Base-by-base conservation (phyloP, 805 yeast species). In the Kodamaea nitidulidarum region DNA sequence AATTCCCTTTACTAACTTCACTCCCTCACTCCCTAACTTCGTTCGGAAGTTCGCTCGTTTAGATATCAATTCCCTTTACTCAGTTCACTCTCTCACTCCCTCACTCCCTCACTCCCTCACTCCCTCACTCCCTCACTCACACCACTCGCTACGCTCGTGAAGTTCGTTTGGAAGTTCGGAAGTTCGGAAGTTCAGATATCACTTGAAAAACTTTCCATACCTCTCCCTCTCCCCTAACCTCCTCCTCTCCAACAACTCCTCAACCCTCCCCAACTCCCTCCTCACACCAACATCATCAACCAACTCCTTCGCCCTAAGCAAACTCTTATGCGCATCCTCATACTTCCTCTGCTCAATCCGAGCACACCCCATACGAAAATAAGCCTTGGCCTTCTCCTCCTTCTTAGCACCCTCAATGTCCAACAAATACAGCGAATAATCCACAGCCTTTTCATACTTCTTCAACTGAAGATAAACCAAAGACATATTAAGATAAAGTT, bases 151-250 rank as follows among this genome's bases (percentile, higher is more conserved):
- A n/a, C n/a, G n/a, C n/a, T n/a, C n/a, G n/a, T n/a, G n/a, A n/a
- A n/a, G n/a, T n/a, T n/a, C n/a, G n/a, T n/a, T n/a, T n/a, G n/a
- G n/a, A n/a, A n/a, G n/a, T n/a, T n/a, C n/a, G n/a, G n/a, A n/a
- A n/a, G n/a, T n/a, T n/a, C n/a, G n/a, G n/a, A n/a, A n/a, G n/a
- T n/a, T n/a, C n/a, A n/a, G n/a, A n/a, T n/a, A n/a, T n/a, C n/a
- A 64, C 7, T 39, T 58, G 50, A 84, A 84, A 55, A 84, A 84
- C 54, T 78, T 82, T 12, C 87, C 72, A 46, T 78, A 75, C 42
- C 70, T 76, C 35, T 72, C 71, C 52, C 69, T 75, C 43, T 79
- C 80, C 11, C 65, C 67, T 28, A 67, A 64, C 52, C 75, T 80
- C 27, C 62, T 58, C 24, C 64, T 60, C 32, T 30, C 32, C 28